These are phyloP conservation scores for Skeletonema marinoi DNA, from an alignment of 108 stramenopile species.

Conservation along the genomic window DNA sequence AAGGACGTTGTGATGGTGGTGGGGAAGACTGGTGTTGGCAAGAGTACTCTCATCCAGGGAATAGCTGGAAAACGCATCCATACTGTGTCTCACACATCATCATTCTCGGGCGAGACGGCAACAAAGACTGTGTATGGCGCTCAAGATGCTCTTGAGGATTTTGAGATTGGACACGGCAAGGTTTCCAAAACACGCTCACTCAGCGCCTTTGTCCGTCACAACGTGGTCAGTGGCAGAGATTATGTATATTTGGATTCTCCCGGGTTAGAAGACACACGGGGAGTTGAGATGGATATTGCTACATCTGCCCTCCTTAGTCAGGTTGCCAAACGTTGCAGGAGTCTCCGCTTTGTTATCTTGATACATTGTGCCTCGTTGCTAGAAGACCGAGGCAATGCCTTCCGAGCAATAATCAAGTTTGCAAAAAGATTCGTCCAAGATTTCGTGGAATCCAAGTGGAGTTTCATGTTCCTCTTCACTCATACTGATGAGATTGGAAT, in stretches of 20 bases:
- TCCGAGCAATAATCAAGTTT: slow-evolving; percentile 57
- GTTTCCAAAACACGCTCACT: slow-evolving; percentile 55
- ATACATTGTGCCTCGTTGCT: slow-evolving; percentile 62
- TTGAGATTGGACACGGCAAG: slow-evolving; percentile 65
- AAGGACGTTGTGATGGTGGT: slow-evolving; percentile 53
- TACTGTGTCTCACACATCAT: slow-evolving; percentile 16
- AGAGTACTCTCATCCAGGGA: slow-evolving; percentile 55
- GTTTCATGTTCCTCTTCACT: slow-evolving; percentile 66
- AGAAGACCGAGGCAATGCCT: slow-evolving; percentile 64
- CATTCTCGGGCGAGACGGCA: slow-evolving; percentile 34
- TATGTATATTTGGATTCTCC: slow-evolving; percentile 61
- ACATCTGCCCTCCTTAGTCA: slow-evolving; percentile 58
- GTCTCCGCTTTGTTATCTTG: slow-evolving; percentile 55
- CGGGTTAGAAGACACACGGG: slow-evolving; percentile 63
- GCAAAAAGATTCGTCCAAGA: slow-evolving; percentile 52
- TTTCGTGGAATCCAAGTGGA: slow-evolving; percentile 46
- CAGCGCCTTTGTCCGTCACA: slow-evolving; percentile 30
- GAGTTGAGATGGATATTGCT: slow-evolving; percentile 64
- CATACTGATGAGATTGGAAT: slow-evolving; percentile 55
- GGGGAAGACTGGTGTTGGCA: slow-evolving; percentile 62
- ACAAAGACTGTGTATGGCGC: slow-evolving; percentile 52
- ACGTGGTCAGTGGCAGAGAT: slow-evolving; percentile 5
- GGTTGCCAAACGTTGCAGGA: slow-evolving; percentile 56
- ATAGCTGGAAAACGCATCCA: slow-evolving; percentile 59
- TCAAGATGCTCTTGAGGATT: slow-evolving; percentile 44